Evolutionary conservation across 1,284 basidiomycete species (phyloP), one percentile per base, ranked within the genome.

Genomic region (Sporisorium graminicola): DNA sequence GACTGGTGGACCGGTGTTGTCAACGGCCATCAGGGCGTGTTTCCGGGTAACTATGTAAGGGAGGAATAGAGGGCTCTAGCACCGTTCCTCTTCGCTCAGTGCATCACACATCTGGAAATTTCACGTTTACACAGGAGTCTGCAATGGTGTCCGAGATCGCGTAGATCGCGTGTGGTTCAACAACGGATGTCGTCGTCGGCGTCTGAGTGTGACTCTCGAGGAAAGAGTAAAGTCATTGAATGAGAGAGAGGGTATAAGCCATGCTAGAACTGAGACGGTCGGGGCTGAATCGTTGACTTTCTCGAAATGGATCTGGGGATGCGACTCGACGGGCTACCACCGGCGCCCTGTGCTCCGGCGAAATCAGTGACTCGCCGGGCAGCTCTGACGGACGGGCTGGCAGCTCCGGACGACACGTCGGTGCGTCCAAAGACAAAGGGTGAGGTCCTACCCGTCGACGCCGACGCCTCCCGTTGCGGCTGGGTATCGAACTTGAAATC

Each of bases 1-100:
- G 97, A 99, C 85, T 99, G 96, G 96, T 99, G 96, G 96, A 98
- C 95, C 10, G 97, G 96, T 6, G 89, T 90, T 78, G 58, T 98
- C 73, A 91, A 94, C 77, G 95, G 95, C 1, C 86, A 87, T 66
- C 90, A 94, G 85, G 97, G 97, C 22, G 92, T 97, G 27, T 99
- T 99, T 87, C 96, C 96, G 59, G 96, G 95, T 2, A 82, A 82
- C 54, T 82, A 82, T 46, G 80, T 82, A 1, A 54, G 74, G 3
- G 78, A 81, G 4, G 78, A 73, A 44, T 77, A 61, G 35, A n/a
- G n/a, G n/a, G n/a, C n/a, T n/a, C n/a, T 13, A 13, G 35, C 8
- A 16, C 5, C 37, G 37, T 31, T 31, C 5, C 29, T 31, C 29
- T n/a, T n/a, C n/a, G n/a, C n/a, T n/a, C n/a, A n/a, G n/a, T n/a